Evolutionary conservation across 306 rosid species (phyloP).

Genomic region (Rosa multiflora): DNA sequence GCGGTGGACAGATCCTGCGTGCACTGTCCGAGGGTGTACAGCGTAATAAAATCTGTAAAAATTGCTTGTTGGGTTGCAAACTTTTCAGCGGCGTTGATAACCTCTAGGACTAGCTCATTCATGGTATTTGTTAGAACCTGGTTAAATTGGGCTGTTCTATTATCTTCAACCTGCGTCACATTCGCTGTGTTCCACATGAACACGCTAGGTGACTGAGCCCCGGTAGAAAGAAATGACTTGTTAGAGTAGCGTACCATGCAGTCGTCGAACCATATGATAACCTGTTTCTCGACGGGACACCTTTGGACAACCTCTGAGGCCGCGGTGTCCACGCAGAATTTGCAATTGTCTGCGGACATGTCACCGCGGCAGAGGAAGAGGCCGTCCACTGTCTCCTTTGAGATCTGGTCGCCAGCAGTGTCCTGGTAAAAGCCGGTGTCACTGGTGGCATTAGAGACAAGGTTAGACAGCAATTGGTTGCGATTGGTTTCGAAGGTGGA

Average conservation of each 20-base stretch:
- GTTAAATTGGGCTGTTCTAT: not conserved
- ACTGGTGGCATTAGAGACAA: too few species aligned
- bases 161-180: not conserved
- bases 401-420: not conserved
- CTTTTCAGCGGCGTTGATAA: not conserved
- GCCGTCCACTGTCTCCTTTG: not conserved
- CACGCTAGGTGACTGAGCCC: accelerated
- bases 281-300: not conserved
- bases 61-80: conserved; percentile 2
- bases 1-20: too few species aligned
- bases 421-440: too few species aligned
- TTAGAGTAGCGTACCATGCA: not conserved
- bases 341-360: not conserved
- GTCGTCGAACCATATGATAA: not conserved
- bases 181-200: not conserved
- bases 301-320: not conserved
- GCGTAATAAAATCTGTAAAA: not conserved
- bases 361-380: not conserved
- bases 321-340: not conserved
- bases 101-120: not conserved
- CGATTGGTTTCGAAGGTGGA: too few species aligned
- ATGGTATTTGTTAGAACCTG: not conserved
- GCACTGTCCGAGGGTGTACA: too few species aligned
- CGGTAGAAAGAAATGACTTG: conserved; percentile 28
- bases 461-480: too few species aligned